Base-by-base conservation (phyloP, 371 early-diverging fungal species). In the Zopfochytrium polystomum region DNA sequence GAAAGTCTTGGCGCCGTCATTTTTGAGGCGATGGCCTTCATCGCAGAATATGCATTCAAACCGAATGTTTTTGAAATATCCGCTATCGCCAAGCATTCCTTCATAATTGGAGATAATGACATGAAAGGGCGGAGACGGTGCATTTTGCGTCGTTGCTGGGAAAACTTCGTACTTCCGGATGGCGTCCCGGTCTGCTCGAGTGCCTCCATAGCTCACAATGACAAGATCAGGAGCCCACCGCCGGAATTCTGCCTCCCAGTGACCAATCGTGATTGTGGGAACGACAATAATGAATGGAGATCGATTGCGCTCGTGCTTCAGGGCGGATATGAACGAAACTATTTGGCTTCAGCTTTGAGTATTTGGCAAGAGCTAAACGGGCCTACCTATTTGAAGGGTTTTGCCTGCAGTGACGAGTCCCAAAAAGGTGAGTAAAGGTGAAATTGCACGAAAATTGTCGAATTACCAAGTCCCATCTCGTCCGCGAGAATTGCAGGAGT, bases 21-120 rank as follows among this genome's bases (percentile, higher is more conserved):
- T 99, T 79, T 99, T 99, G 86, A 99, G 89, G 69, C 99, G 90
- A 71, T 99, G 99, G 31, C 98, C 99, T 77, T 99, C 99, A 73
- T 99, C 99, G 63, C 98, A 90, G 63, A 99, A 93, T 77, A 91
- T 86, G 71, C 96, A 89, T 20, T 90, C 77, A 94, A 95, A 99
- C 67, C 91, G 88, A 69, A 95, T 83, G 69, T 90, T 89, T 60
- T 81, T 78, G 29, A 99, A 76, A 13, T 87, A 1, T 85, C 87
- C 58, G 87, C 65, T 81, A 65, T 98, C 98, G 70, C 88, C 88
- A 78, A 96, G 95, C 51, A 96, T 89, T 75, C 93, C 97, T 73
- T 99, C 97, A 78, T 91, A 99, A 0, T 98, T 99, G 18, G 99
- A 98, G 56, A 99, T 75, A 26, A 98, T 75, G 7, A 99, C 98